Conservation (phyloP, 441 rosid genomes). For the Gossypium laxum region DNA sequence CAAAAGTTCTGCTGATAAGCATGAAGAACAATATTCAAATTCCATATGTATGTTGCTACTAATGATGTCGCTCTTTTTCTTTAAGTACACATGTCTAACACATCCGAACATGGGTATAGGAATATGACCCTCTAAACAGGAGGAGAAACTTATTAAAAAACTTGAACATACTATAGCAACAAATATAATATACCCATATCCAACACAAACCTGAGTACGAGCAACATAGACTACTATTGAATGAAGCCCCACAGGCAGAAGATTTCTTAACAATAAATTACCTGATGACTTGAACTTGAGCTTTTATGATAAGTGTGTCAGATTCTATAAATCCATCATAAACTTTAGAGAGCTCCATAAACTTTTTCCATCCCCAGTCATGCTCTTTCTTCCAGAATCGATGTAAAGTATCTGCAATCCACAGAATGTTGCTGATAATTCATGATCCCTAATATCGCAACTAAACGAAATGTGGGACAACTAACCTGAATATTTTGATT, state of each 20-base stretch:
- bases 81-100: background rate
- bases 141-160: background rate
- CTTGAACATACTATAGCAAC: background rate
- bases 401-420: slow-evolving; percentile 69
- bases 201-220: background rate
- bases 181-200: background rate
- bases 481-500: slow-evolving; percentile 85
- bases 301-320: slow-evolving; percentile 72
- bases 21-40: background rate
- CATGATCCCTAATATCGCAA: slow-evolving; percentile 3
- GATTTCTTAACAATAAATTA: slow-evolving; percentile 16
- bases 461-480: slow-evolving; percentile 15
- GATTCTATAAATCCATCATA: slow-evolving; percentile 75
- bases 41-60: background rate
- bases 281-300: slow-evolving; percentile 97
- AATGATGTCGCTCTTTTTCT: background rate
- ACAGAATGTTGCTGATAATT: slow-evolving; percentile 21
- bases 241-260: background rate
- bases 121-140: background rate
- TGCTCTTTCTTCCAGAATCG: slow-evolving; percentile 98
- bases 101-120: background rate
- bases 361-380: slow-evolving; percentile 99
- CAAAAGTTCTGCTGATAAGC: background rate
- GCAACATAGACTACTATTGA: background rate
- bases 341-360: slow-evolving; percentile 78